A percentile compares a stretch with the other conserved stretches of the same genome.
Conservation (phyloP, 1,284 basidiomycete genomes). For the Xanthoconium separans region DNA sequence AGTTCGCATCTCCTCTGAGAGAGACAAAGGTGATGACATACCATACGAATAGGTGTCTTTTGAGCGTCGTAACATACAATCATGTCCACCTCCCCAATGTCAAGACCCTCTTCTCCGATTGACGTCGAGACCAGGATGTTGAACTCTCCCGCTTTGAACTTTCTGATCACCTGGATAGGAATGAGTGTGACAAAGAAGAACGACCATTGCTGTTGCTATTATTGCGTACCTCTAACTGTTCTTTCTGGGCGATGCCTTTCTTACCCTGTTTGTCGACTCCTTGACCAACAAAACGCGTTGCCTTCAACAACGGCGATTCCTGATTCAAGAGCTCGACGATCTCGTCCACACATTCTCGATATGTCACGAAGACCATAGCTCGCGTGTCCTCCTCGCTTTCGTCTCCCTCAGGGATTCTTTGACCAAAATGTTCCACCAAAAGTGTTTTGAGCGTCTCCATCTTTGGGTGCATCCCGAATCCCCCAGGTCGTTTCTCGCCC, state of each 20-base stretch:
- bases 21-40: constrained; percentile 37
- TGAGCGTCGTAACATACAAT: constrained; percentile 97
- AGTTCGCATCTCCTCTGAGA: not conserved
- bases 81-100: constrained; percentile 98
- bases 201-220: not conserved
- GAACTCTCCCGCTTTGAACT: constrained; percentile 86
- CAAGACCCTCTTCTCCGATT: constrained; percentile 98
- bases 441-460: constrained; percentile 82
- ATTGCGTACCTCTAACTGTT: constrained; percentile 76
- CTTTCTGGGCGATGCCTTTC: constrained; percentile 88
- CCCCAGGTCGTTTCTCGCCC: constrained; percentile 43
- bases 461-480: constrained; percentile 84
- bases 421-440: constrained; percentile 78
- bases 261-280: constrained; percentile 82
- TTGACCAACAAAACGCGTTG: constrained; percentile 90
- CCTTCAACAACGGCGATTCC: constrained; percentile 73
- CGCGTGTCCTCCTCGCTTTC: constrained; percentile 49
- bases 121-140: constrained; percentile 96
- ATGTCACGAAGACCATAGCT: constrained; percentile 96
- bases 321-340: constrained; percentile 78
- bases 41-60: constrained; percentile 96
- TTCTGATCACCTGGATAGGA: constrained; percentile 64
- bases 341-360: constrained; percentile 87
- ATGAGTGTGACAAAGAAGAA: constrained; percentile 2
- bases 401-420: constrained; percentile 48